Evolutionary conservation across 2,329 filamentous ascomycete genomes (phyloP).

Genomic region (Apiospora pterosperma): DNA sequence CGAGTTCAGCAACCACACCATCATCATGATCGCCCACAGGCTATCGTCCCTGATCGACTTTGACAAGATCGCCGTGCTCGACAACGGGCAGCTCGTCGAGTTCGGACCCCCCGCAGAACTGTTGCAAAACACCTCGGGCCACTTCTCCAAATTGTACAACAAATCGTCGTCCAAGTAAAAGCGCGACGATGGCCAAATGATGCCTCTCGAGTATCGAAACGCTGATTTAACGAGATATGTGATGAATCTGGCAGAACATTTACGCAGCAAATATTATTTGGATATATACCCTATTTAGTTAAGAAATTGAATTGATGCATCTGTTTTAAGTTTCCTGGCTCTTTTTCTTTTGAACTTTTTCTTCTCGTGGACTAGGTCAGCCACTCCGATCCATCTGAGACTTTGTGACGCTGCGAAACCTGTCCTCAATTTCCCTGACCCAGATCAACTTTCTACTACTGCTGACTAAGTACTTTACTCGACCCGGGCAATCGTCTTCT

Average conservation of each 20-base stretch:
- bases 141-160: conserved; percentile 8
- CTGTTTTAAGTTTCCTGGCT: neutral
- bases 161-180: neutral
- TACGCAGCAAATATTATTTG: neutral
- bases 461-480: neutral
- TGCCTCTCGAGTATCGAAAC: neutral
- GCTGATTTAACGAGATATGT: neutral
- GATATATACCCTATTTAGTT: neutral
- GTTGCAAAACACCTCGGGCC: neutral
- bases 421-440: too few species aligned
- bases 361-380: too few species aligned
- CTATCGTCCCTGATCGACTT: conserved; percentile 31
- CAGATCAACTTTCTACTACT: neutral
- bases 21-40: conserved; percentile 33
- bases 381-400: too few species aligned
- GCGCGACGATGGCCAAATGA: neutral
- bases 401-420: too few species aligned
- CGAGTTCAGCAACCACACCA: conserved; percentile 23
- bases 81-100: conserved; percentile 25
- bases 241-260: neutral
- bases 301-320: neutral
- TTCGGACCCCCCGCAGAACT: conserved; percentile 20
- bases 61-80: conserved; percentile 29
- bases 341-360: neutral
- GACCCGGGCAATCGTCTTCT: conserved; percentile 23